These are phyloP conservation scores for Irpex sp. DNA, from an alignment of 1,284 basidiomycete genomes.

Conservation along the genomic window DNA sequence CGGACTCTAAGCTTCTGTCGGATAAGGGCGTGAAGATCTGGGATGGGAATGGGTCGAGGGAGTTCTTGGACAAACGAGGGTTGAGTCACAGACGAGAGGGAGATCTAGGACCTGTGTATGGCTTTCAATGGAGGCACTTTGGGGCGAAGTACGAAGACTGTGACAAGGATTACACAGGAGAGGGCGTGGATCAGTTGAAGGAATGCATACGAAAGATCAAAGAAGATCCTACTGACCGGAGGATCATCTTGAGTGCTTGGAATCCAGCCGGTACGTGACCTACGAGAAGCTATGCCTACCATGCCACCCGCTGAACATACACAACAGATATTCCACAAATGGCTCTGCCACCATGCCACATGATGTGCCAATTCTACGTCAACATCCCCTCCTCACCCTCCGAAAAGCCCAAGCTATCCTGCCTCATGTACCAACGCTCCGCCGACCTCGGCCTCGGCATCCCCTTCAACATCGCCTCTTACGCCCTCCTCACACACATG, in stretches of 20 bases:
- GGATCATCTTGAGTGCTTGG: conserved; percentile 98
- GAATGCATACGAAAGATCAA: conserved; percentile 92
- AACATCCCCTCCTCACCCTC: conserved; percentile 65
- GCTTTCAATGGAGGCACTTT: conserved; percentile 99
- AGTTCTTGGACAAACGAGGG: conserved; percentile 84
- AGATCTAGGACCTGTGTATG: conserved; percentile 95
- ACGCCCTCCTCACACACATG: conserved; percentile 96
- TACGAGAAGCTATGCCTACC: not conserved
- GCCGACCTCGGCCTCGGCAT: conserved; percentile 96
- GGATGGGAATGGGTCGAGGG: conserved; percentile 93
- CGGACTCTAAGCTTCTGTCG: conserved; percentile 77
- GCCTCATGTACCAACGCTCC: conserved; percentile 97
- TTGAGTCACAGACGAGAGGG: conserved; percentile 84
- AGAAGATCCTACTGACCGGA: conserved; percentile 89
- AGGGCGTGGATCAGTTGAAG: conserved; percentile 92
- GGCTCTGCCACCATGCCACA: conserved; percentile 98
- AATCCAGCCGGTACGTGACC: conserved; percentile 83
- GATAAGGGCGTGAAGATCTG: conserved; percentile 93
- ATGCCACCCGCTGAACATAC: not conserved
- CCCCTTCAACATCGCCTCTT: conserved; percentile 98
- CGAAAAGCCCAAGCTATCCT: conserved; percentile 78
- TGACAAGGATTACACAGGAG: conserved; percentile 78
- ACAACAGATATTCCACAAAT: conserved; percentile 81
- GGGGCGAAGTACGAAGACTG: conserved; percentile 87
- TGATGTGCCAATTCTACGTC: conserved; percentile 99